Conservation (phyloP, 1,284 basidiomycete genomes). For the Pisolithus thermaeus region DNA sequence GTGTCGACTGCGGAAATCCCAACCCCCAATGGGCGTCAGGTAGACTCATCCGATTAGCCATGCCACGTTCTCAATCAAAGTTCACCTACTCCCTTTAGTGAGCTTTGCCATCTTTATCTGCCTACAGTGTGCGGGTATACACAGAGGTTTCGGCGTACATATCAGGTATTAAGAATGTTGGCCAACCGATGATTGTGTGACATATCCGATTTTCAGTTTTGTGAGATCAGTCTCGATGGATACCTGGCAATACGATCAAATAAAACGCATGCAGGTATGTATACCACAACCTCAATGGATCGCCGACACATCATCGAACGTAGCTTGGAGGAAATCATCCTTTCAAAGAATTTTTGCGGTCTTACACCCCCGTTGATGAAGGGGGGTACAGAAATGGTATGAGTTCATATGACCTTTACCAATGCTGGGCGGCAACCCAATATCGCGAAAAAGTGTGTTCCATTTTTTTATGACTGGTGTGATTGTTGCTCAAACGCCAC, state of each 20-base stretch:
- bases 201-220: conserved; percentile 50
- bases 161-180: conserved; percentile 48
- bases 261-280: conserved; percentile 82
- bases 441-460: conserved; percentile 79
- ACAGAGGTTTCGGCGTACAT: conserved; percentile 86
- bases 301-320: conserved; percentile 10
- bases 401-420: conserved; percentile 77
- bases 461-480: not conserved
- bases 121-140: conserved; percentile 85
- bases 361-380: conserved; percentile 63
- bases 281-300: conserved; percentile 6
- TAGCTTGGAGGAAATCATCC: conserved; percentile 82
- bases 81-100: not conserved
- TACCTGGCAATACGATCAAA: conserved; percentile 88
- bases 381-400: conserved; percentile 72
- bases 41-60: conserved; percentile 21
- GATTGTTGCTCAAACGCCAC: conserved; percentile 7
- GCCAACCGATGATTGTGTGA: conserved; percentile 3
- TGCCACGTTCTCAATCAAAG: conserved; percentile 17
- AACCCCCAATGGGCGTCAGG: conserved; percentile 92
- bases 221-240: conserved; percentile 94
- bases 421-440: conserved; percentile 87
- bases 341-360: conserved; percentile 74
- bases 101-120: conserved; percentile 35
- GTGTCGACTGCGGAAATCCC: conserved; percentile 78